Conservation (phyloP, 2,329 filamentous ascomycete genomes). For the Talaromyces sp. region DNA sequence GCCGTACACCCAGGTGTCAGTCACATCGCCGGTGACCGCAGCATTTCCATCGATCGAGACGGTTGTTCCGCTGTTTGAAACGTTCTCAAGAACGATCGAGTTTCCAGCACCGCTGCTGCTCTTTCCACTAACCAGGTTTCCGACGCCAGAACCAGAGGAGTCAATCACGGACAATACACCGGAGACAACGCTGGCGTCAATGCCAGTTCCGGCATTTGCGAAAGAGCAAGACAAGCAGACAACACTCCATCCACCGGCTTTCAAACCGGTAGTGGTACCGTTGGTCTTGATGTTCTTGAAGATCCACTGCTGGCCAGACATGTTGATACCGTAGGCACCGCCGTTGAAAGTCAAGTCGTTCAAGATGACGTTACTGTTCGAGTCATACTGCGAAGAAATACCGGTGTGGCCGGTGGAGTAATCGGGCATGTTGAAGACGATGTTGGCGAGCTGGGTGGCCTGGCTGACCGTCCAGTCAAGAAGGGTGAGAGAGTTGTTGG, state of each 20-base stretch:
- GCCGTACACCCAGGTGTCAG: constrained; percentile 30
- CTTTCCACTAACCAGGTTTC: constrained; percentile 20
- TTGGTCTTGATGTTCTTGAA: constrained; percentile 52
- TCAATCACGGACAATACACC: constrained; percentile 26
- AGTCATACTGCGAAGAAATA: constrained; percentile 12
- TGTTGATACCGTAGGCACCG: constrained; percentile 23
- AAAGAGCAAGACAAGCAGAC: constrained; percentile 24
- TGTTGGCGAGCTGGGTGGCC: constrained; percentile 26
- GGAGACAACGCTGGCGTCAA: constrained; percentile 24
- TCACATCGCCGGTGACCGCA: constrained; percentile 16
- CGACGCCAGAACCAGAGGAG: constrained; percentile 20
- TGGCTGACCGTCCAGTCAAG: constrained; percentile 33
- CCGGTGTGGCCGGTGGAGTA: constrained; percentile 23
- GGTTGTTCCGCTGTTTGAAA: constrained; percentile 21
- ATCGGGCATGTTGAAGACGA: constrained; percentile 28
- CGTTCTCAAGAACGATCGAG: constrained; percentile 22
- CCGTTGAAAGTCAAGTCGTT: constrained; percentile 18
- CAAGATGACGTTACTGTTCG: constrained; percentile 13
- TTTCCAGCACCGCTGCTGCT: constrained; percentile 27
- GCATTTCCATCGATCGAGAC: constrained; percentile 24
- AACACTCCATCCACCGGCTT: constrained; percentile 26
- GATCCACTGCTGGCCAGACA: constrained; percentile 28
- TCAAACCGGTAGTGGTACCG: constrained; percentile 53
- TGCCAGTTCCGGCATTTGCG: constrained; percentile 21
- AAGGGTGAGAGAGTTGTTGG: constrained; percentile 18